Conservation (phyloP, 23 red algal species). For the Gracilaria caudata region DNA sequence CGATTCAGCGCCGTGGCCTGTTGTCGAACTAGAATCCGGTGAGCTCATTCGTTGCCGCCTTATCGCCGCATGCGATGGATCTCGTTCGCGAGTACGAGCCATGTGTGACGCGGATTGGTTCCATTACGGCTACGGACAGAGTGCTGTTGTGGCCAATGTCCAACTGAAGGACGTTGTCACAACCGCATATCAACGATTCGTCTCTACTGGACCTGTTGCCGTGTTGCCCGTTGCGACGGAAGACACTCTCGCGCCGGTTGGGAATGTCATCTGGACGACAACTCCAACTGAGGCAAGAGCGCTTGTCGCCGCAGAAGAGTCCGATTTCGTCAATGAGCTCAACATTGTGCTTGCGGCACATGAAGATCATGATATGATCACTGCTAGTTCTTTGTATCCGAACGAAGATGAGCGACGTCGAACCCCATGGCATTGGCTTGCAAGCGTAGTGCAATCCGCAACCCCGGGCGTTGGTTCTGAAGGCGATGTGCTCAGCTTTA, state of each 20-base stretch:
- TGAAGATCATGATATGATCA: constrained; percentile 14
- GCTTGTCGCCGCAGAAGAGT: constrained; percentile 43
- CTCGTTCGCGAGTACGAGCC: constrained; percentile 71
- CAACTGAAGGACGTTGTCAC: constrained; percentile 29
- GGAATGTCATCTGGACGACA: constrained; percentile 93
- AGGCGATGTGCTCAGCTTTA: background rate
- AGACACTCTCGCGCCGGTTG: constrained; percentile 33
- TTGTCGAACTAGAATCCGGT: constrained; percentile 48
- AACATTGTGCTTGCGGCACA: constrained; percentile 56
- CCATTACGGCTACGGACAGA: constrained; percentile 64
- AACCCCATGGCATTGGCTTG: background rate
- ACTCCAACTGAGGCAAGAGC: constrained; percentile 76
- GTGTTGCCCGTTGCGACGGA: constrained; percentile 78
- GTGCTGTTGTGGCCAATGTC: constrained; percentile 88
- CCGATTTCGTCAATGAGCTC: constrained; percentile 78
- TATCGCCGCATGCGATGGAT: constrained; percentile 84
- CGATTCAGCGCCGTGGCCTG: constrained; percentile 55
- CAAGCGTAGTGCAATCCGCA: constrained; percentile 9
- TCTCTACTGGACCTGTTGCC: constrained; percentile 87
- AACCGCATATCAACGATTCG: constrained; percentile 86
- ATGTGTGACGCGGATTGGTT: constrained; percentile 69
- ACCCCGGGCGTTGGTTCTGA: background rate
- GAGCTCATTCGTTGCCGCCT: constrained; percentile 66
- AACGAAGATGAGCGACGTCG: background rate
- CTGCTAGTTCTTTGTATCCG: constrained; percentile 15